Conservation (phyloP, 176 grass and related monocot species). For the Oryza brachyantha region DNA sequence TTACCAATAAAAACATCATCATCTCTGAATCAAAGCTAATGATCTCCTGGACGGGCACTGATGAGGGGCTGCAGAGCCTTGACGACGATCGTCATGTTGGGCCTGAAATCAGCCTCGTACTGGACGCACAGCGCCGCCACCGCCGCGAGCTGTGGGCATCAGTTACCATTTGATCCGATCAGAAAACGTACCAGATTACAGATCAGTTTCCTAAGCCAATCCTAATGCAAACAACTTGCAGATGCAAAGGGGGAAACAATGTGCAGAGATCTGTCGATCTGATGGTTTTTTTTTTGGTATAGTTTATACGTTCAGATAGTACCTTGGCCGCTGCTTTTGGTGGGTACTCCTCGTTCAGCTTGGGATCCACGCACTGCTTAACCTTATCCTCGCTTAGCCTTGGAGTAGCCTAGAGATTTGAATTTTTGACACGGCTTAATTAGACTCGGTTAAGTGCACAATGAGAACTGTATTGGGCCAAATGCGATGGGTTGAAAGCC, state of each 20-base stretch:
- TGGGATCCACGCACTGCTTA: conserved; percentile 92
- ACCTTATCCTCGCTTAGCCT: conserved; percentile 97
- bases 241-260: neutral
- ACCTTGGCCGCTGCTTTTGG: conserved; percentile 98
- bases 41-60: conserved; percentile 37
- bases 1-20: neutral
- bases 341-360: conserved; percentile 72
- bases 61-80: conserved; percentile 81
- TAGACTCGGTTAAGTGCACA: neutral
- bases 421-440: neutral
- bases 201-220: neutral
- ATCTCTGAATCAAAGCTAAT: neutral
- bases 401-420: conserved; percentile 67
- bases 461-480: neutral
- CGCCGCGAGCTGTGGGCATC: conserved; percentile 72
- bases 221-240: neutral
- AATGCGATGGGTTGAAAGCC: too few relatives aligned
- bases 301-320: neutral
- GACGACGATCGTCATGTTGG: conserved; percentile 92
- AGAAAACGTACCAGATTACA: neutral
- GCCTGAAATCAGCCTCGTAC: conserved; percentile 89
- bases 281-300: too few relatives aligned
- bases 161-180: neutral
- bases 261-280: too few relatives aligned
- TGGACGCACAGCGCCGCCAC: conserved; percentile 90